Evolutionary conservation across 1,139 yeast genomes (phyloP), one percentile per base, ranked within the genome.

Genomic region (Taphrina deformans): DNA sequence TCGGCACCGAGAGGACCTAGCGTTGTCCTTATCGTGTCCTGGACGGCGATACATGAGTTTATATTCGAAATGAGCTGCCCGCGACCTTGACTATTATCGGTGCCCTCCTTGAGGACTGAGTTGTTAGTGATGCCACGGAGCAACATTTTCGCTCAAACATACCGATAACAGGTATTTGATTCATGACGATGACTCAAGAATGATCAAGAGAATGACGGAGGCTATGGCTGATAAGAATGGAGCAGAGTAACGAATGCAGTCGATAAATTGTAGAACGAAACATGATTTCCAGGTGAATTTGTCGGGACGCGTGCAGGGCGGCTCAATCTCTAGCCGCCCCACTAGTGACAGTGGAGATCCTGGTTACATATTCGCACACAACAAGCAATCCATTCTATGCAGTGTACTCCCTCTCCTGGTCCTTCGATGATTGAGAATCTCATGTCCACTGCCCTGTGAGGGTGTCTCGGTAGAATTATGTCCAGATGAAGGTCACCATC

Each of bases 1-100:
- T 93, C 99, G 29, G 97, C 89, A 40, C 99, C 99, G 73, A 93
- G 83, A 52, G 99, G 99, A 1, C 99, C 99, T 70, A 93, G 81
- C 0, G 99, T 93, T 59, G 98, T 92, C 73, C 89, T 88, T 73
- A 93, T 82, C 41, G 98, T 90, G 72, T 93, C 99, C 79, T 93
- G 98, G 71, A 93, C 90, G 38, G 99, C 98, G 70, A 92, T 78
- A 79, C 99, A 93, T 6, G 99, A 98, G 80, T 92, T 92, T 75
- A 93, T 93, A 74, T 93, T 93, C 71, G 93, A 88, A 72, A 93
- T 86, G 70, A 90, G 88, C 79, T 95, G 99, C 33, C 98, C 98
- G 71, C 85, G 85, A 46, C 99, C 99, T 76, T 93, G 99, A 14
- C 97, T 89, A 40, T 96, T 80, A 75, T 93, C 99, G 5, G 99